Conservation (phyloP, 495 filamentous ascomycete genomes). For the Xanthoparmelia taractica region DNA sequence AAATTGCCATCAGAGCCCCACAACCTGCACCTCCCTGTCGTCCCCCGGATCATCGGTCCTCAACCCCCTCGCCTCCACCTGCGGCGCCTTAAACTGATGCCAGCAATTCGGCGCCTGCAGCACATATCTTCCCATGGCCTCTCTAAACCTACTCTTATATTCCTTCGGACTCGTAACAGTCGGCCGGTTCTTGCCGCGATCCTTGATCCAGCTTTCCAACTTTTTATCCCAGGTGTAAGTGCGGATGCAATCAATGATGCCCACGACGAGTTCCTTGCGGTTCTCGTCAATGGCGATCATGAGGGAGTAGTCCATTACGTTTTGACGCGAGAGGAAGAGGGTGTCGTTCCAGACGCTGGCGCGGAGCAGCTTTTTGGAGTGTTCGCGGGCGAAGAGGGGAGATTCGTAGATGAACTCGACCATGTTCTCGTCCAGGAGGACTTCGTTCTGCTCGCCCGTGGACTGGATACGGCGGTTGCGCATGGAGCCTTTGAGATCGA, state of each 20-base stretch:
- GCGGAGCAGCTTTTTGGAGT: slow-evolving; percentile 80
- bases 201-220: slow-evolving; percentile 97
- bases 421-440: slow-evolving; percentile 97
- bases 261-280: slow-evolving; percentile 83
- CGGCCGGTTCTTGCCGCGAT: slow-evolving; percentile 79
- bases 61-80: slow-evolving; percentile 36
- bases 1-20: neutral
- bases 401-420: slow-evolving; percentile 98
- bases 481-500: slow-evolving; percentile 98
- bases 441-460: slow-evolving; percentile 91
- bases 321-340: slow-evolving; percentile 78
- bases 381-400: slow-evolving; percentile 86
- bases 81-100: slow-evolving; percentile 59
- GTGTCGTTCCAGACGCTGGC: slow-evolving; percentile 92
- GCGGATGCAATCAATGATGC: slow-evolving; percentile 96
- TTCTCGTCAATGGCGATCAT: slow-evolving; percentile 97
- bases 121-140: slow-evolving; percentile 93
- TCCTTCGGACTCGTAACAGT: slow-evolving; percentile 97
- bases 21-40: slow-evolving; percentile 18
- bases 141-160: slow-evolving; percentile 91
- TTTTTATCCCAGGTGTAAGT: slow-evolving; percentile 99
- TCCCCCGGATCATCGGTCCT: slow-evolving; percentile 32
- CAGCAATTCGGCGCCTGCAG: slow-evolving; percentile 67
- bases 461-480: slow-evolving; percentile 91
- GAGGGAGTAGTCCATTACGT: slow-evolving; percentile 98